These are phyloP conservation scores for Tuber umbilicatum DNA, from an alignment of 495 filamentous ascomycete genomes.

Conservation along the genomic window DNA sequence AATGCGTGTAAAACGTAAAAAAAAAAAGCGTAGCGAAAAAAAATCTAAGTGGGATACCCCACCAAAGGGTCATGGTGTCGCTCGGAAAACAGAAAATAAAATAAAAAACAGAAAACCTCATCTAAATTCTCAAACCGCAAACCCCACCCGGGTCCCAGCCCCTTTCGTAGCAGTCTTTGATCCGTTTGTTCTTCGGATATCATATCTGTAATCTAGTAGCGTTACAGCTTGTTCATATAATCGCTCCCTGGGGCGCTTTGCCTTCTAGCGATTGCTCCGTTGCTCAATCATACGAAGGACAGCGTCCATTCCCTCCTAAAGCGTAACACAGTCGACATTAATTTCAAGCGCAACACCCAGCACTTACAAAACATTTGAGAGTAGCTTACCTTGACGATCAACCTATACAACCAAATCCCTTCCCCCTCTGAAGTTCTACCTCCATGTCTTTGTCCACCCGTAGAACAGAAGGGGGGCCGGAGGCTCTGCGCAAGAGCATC, in stretches of 20 bases:
- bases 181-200: neutral
- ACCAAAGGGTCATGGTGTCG: neutral
- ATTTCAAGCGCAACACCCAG: neutral
- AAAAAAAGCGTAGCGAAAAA: neutral
- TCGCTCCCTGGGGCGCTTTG: neutral
- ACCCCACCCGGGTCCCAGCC: neutral
- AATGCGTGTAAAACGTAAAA: neutral
- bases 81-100: neutral
- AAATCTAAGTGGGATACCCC: neutral
- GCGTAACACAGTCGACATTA: conserved; percentile 1
- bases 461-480: conserved; percentile 37
- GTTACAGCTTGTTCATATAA: neutral
- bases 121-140: neutral
- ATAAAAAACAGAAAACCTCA: conserved; percentile 5
- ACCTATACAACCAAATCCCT: conserved; percentile 40
- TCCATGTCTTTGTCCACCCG: conserved; percentile 16
- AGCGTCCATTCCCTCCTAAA: conserved; percentile 41
- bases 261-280: conserved; percentile 20
- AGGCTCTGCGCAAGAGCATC: conserved; percentile 36
- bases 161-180: neutral
- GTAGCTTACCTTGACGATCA: conserved; percentile 40
- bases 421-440: conserved; percentile 30
- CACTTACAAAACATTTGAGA: neutral
- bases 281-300: conserved; percentile 36
- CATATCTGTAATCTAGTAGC: neutral